Conservation (phyloP, 352 stramenopile genomes). For the Globisporangium sylvaticum region DNA sequence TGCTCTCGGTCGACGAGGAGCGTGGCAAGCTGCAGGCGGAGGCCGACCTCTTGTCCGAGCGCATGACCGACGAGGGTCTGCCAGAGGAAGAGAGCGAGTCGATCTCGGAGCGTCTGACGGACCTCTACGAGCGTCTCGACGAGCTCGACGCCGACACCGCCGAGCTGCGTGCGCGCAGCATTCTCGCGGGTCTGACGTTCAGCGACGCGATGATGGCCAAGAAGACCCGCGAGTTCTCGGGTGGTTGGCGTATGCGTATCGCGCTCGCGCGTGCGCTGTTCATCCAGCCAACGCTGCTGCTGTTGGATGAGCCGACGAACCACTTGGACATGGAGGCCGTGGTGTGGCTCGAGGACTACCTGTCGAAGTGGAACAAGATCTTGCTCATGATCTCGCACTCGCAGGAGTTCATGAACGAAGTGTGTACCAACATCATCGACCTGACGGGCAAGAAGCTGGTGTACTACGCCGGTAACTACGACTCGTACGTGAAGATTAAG, state of each 20-base stretch:
- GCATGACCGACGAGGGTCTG: slow-evolving; percentile 86
- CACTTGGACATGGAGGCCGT: slow-evolving; percentile 97
- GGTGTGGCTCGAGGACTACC: slow-evolving; percentile 98
- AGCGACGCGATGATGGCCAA: slow-evolving; percentile 93
- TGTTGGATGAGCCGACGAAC: slow-evolving; percentile 96
- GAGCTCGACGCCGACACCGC: slow-evolving; percentile 93
- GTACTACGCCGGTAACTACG: slow-evolving; percentile 99
- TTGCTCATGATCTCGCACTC: slow-evolving; percentile 97
- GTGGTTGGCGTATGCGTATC: slow-evolving; percentile 96
- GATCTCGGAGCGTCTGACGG: slow-evolving; percentile 91
- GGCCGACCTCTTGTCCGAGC: slow-evolving; percentile 89
- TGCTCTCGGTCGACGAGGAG: slow-evolving; percentile 95
- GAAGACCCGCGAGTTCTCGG: slow-evolving; percentile 92
- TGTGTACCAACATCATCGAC: slow-evolving; percentile 98
- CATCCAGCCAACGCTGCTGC: slow-evolving; percentile 92
- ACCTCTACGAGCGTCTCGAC: slow-evolving; percentile 94
- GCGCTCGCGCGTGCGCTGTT: slow-evolving; percentile 96
- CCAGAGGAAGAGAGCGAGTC: slow-evolving; percentile 80
- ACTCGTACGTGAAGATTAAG: slow-evolving; percentile 96
- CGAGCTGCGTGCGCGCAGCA: slow-evolving; percentile 90
- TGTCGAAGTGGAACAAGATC: slow-evolving; percentile 96
- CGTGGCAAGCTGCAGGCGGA: slow-evolving; percentile 90
- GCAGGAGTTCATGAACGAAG: slow-evolving; percentile 98
- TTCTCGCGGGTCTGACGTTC: slow-evolving; percentile 96
- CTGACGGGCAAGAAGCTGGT: slow-evolving; percentile 93